Evolutionary conservation across 2,329 filamentous ascomycete genomes (phyloP).

Genomic region (Alternaria panax): DNA sequence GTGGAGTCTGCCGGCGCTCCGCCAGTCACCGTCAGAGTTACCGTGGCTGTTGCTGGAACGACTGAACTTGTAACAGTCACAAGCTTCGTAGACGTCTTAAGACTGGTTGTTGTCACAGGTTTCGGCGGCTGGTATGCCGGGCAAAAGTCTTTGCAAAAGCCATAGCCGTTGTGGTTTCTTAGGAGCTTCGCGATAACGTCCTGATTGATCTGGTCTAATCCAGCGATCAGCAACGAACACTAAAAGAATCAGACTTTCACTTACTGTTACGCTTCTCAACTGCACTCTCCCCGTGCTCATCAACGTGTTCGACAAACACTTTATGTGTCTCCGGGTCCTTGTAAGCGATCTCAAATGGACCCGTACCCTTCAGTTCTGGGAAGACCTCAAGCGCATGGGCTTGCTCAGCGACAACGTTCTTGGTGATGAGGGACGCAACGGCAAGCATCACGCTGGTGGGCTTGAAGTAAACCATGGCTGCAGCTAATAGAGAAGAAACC

Average conservation of each 20-base stretch:
- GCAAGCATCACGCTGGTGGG: not conserved
- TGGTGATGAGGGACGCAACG: not conserved
- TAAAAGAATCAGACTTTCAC: not conserved
- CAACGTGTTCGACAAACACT: not conserved
- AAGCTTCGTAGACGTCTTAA: not conserved
- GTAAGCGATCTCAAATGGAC: not conserved
- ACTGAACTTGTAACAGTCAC: not conserved
- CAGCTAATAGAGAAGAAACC: not conserved
- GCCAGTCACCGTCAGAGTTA: not conserved
- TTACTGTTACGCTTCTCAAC: not conserved
- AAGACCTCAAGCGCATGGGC: not conserved
- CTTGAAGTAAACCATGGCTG: not conserved
- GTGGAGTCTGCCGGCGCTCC: not conserved
- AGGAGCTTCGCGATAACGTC: not conserved
- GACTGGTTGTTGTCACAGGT: not conserved
- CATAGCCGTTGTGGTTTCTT: not conserved
- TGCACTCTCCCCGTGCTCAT: not conserved
- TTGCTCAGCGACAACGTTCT: not conserved
- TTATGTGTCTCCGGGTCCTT: not conserved
- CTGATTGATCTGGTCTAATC: not conserved
- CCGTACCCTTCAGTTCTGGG: not conserved
- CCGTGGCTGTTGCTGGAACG: not conserved
- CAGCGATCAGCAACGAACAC: not conserved
- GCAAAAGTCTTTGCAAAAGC: not conserved
- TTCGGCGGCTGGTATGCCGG: not conserved